Evolutionary conservation across 108 stramenopile species (phyloP), one percentile per base, ranked within the genome.

Genomic region (Fragilaria radians): DNA sequence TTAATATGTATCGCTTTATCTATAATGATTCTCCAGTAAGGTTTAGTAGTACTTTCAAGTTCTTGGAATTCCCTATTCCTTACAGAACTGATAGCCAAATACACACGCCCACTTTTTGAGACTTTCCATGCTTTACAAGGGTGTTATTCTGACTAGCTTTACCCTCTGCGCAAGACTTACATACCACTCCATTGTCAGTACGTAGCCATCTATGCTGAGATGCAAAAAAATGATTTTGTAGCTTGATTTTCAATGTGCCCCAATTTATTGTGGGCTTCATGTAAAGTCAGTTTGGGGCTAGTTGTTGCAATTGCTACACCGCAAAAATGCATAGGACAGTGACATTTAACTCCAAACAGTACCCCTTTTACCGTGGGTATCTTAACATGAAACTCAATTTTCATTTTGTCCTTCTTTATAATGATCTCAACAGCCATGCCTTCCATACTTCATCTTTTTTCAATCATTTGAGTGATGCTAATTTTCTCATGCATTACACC

Each of bases 141-240:
- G n/a, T n/a, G n/a, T n/a, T n/a, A n/a, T 59, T 65, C 49, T 71
- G 57, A 46, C 54, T 65, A 32, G 64, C 57, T 34, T 71, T 71
- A 4, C 30, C 57, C 1, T 4, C 49, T 4, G 64, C 58, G 26
- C 70, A 71, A 28, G 23, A 28, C 18, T 58, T 52, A 46, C 70
- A 71, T n/a, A 64, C 57, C 55, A 60, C 52, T 18, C 52, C 22
- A 11, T 27, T 23, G 24, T 64, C 70, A 54, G 24, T 33, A 21
- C 65, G 11, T 29, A 5, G 28, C 63, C 64, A 71, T 25, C 64
- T 61, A 0, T 63, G 46, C 2, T 24, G 47, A 26, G 46, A 51
- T 28, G 67, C 72, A n/a, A n/a, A n/a, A n/a, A n/a, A 5, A 50
- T n/a, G 26, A 25, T 45, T 19, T 26, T 2, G 46, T 64, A 0